Evolutionary conservation across 495 filamentous ascomycete species (phyloP).

Genomic region (Neurospora sp.): DNA sequence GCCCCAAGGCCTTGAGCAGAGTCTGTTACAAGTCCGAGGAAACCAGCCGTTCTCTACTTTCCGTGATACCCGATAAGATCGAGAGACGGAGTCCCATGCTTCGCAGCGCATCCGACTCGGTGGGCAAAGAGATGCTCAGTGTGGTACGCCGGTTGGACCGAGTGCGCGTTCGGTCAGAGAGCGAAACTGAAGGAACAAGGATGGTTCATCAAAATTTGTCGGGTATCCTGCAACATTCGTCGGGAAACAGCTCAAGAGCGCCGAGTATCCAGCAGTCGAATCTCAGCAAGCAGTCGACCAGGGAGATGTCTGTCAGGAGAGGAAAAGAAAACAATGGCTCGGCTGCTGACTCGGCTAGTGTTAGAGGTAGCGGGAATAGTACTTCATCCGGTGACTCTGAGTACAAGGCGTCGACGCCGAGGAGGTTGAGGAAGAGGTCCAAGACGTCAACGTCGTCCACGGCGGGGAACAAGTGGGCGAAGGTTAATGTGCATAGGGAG

Average conservation of each 20-base stretch:
- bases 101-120: background rate
- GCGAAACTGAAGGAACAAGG: background rate
- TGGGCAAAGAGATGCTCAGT: constrained; percentile 2
- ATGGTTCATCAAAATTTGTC: background rate
- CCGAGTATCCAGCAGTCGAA: constrained; percentile 8
- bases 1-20: background rate
- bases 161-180: background rate
- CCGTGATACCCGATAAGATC: constrained; percentile 30
- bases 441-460: background rate
- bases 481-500: constrained; percentile 25
- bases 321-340: constrained; percentile 18
- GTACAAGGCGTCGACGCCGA: constrained; percentile 7
- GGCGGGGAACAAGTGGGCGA: constrained; percentile 17
- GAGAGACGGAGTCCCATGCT: constrained; percentile 15
- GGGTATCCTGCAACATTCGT: constrained; percentile 1
- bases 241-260: constrained; percentile 9
- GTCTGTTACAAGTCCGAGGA: constrained; percentile 3
- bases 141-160: constrained; percentile 2
- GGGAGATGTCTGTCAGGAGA: constrained; percentile 1
- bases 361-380: background rate
- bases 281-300: constrained; percentile 14
- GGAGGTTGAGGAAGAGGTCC: constrained; percentile 8
- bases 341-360: background rate
- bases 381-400: background rate
- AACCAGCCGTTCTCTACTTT: constrained; percentile 11